Evolutionary conservation across 768 basidiomycete genomes (phyloP).

Genomic region (Megacollybia marginata): DNA sequence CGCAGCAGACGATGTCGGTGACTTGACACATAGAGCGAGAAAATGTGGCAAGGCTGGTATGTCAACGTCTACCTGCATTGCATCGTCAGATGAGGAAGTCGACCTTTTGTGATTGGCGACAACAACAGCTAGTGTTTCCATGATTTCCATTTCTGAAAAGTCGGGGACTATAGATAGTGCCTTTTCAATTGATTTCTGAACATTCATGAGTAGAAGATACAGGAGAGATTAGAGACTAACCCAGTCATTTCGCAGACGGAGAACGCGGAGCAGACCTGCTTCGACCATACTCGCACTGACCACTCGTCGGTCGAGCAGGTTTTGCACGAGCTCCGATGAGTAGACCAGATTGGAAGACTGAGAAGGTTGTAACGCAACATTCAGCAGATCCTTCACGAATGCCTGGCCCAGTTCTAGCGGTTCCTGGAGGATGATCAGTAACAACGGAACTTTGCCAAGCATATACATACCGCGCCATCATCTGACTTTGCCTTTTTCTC

Average conservation of each 20-base stretch:
- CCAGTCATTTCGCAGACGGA: constrained; percentile 62
- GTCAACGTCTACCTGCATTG: constrained; percentile 30
- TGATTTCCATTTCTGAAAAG: constrained; percentile 57
- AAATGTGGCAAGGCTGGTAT: constrained; percentile 26
- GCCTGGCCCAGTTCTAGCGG: constrained; percentile 24
- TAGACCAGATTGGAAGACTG: constrained; percentile 33
- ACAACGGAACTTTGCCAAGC: neutral
- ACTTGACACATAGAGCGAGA: constrained; percentile 28
- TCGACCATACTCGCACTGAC: constrained; percentile 59
- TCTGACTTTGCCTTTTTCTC: constrained; percentile 22
- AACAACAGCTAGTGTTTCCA: constrained; percentile 42
- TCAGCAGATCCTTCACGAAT: constrained; percentile 55
- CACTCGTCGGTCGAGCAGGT: constrained; percentile 48
- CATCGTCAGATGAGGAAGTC: constrained; percentile 13
- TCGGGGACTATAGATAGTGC: constrained; percentile 53
- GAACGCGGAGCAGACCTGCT: constrained; percentile 45
- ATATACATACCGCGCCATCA: neutral
- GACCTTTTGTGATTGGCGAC: constrained; percentile 27
- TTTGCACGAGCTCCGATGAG: constrained; percentile 46
- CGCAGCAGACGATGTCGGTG: constrained; percentile 28
- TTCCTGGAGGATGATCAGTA: neutral
- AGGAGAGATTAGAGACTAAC: constrained; percentile 25
- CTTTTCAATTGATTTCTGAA: constrained; percentile 37
- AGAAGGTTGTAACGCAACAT: constrained; percentile 38
- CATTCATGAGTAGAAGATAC: neutral